Conservation (phyloP, 2,329 filamentous ascomycete species). For the Penicillium sp. region DNA sequence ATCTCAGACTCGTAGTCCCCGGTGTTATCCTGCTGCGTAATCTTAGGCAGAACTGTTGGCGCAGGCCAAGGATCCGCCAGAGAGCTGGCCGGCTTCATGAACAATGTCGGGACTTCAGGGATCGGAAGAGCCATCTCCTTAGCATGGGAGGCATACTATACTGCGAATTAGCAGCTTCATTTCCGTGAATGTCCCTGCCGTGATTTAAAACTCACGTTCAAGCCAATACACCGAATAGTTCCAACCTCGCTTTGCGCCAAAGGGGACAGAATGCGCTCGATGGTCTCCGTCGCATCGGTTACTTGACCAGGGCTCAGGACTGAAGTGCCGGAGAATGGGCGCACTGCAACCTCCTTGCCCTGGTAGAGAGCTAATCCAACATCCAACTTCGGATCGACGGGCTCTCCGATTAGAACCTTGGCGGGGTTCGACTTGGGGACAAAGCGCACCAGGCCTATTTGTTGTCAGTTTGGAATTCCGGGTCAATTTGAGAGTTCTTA, state of each 20-base stretch:
- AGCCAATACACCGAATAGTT: slow-evolving; percentile 59
- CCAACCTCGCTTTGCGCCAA: slow-evolving; percentile 52
- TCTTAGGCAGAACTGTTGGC: slow-evolving; percentile 55
- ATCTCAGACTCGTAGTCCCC: slow-evolving; percentile 63
- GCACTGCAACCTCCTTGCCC: slow-evolving; percentile 57
- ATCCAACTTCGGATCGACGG: slow-evolving; percentile 54
- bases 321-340: slow-evolving; percentile 59
- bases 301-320: slow-evolving; percentile 55
- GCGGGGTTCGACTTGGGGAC: slow-evolving; percentile 52
- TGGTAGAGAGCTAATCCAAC: slow-evolving; percentile 59
- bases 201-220: slow-evolving; percentile 47
- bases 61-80: slow-evolving; percentile 56
- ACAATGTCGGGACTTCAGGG: slow-evolving; percentile 57
- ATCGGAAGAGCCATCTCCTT: slow-evolving; percentile 55
- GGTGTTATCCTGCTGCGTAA: slow-evolving; percentile 54
- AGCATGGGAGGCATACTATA: slow-evolving; percentile 51
- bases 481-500: slow-evolving; percentile 12
- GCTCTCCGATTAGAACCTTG: slow-evolving; percentile 58
- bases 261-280: slow-evolving; percentile 52
- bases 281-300: slow-evolving; percentile 45
- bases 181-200: background rate
- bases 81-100: slow-evolving; percentile 58
- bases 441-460: slow-evolving; percentile 61
- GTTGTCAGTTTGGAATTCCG: slow-evolving; percentile 4
- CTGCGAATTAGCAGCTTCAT: background rate